Base-by-base conservation (phyloP, 441 rosid genomes). In the Breynia disticha region DNA sequence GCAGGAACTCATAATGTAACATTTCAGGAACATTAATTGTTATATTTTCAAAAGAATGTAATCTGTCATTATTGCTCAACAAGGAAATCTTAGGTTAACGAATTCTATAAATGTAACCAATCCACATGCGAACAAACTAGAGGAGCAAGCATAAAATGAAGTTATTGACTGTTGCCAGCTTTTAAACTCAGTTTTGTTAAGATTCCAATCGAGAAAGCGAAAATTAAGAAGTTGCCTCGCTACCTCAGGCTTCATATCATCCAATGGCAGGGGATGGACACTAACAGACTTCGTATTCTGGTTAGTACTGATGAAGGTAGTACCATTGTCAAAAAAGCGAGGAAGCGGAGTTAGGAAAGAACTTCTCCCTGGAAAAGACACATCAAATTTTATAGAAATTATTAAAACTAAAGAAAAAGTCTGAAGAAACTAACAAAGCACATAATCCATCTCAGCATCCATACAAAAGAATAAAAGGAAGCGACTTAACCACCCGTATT, bases 301-400 rank as follows among this genome's bases (percentile, higher is more conserved):
- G 53, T 38, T 60, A 42, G 76, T 56, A 60, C 63, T 76, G 54
- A 65, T 64, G 43, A 67, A 62, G 51, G 67, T 54, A 64, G 28
- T 56, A 46, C 73, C 83, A 64, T 70, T 68, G 20, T 73, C 79
- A 59, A 59, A 69, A 68, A 56, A 53, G 70, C 76, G 77, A 46
- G 79, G 77, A 60, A 79, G 71, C 39, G 86, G 93, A 64, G 79
- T 69, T 60, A 74, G 55, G 67, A 78, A 78, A 54, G 77, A 77
- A 68, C 50, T 70, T 67, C 71, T 76, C 54, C 93, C 93, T 84
- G 52, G 59, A n/a, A 52, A 69, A 59, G 19, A 54, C 39, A 39
- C 35, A 37, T 43, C n/a, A 52, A 37, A 52, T 32, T 55, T 37
- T 44, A 48, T 52, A 66, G 56, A 63, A 52, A 20, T 9, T 12